Base-by-base conservation (phyloP, 805 yeast species). In the Starmera dryadoides region DNA sequence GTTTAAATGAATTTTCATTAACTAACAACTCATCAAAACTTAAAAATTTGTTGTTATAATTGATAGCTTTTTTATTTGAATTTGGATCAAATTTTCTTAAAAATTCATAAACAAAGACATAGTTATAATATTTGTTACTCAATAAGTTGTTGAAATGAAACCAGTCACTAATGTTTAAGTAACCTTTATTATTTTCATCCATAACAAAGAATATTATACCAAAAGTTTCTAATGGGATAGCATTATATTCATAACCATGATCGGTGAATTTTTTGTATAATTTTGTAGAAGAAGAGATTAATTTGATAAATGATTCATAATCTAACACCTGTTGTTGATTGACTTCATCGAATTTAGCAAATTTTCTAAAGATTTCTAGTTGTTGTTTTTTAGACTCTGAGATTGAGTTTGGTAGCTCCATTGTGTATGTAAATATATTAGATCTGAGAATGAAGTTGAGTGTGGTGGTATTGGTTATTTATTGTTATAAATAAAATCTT, bases 121-220 rank as follows among this genome's bases (percentile, higher is more conserved):
- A 66, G 52, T 73, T 75, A 36, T 69, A 71, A 39, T 70, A 63
- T 40, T 66, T 59, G 40, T 73, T 68, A 45, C 69, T 70, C 38
- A 77, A 60, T 33, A 73, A 48, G 43, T 72, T 68, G 50, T 84
- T 79, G 56, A 91, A 85, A 33, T 72, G 71, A 37, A 75, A 63
- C 83, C 95, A 91, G 56, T 91, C 96, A 20, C 66, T 58, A 36
- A 79, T 66, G 21, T 75, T 70, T 36, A 86, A 68, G 42, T 70
- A 79, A 7, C 96, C 97, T 47, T 77, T 75, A 40, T 71, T 67
- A 30, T 71, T 68, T 42, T 75, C 75, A 62, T 91, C 98, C 14
- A 95, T 86, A 21, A 87, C 78, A 41, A 83, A 68, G 56, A 84
- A 91, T 36, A 91, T 77, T 43, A 89, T 70, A 6, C 83, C 84